Evolutionary conservation across 2,329 filamentous ascomycete species (phyloP), one percentile per base, ranked within the genome.

Genomic region (Neocucurbitaria cava): DNA sequence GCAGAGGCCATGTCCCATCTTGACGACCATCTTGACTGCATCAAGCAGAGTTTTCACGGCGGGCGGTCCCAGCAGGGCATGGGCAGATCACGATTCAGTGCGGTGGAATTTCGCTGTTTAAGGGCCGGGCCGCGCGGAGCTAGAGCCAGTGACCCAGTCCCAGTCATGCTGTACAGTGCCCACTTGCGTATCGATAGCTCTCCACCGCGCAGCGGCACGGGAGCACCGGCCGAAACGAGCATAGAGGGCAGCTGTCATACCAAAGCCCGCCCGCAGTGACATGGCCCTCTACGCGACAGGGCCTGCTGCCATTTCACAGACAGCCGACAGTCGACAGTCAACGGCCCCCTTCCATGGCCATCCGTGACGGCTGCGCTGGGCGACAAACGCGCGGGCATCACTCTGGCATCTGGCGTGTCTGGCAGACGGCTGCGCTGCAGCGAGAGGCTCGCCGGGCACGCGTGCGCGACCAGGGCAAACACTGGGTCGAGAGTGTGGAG

Each of bases 81-180:
- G 46, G 62, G 52, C 68, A 62, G 65, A 71, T 70, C 54, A 62
- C 44, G 35, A 30, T 47, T 38, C 18, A 33, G 30, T 45, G 44
- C 59, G 67, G 62, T 52, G 41, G 54, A 59, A 65, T 59, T 52
- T 66, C 46, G 65, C 56, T 62, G 48, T 51, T 13, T 58, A 56
- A 68, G 71, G 69, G 61, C 66, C 70, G 71, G 69, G 58, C 70
- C 70, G 70, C 70, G 52, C 45, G 63, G 59, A 54, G 59, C 64
- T 65, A 68, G 55, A 40, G 38, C 65, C 58, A 61, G 59, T 55
- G 52, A 59, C n/a, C n/a, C n/a, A n/a, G n/a, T n/a, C n/a, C n/a
- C 30, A 52, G 39, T 40, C 26, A 31, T 31, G 30, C 30, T 31
- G 30, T 35, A 15, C 31, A n/a, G 31, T 35, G 17, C 15, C 4